Evolutionary conservation across 176 grass and related monocot species (phyloP).

Genomic region (Stipa capillata): DNA sequence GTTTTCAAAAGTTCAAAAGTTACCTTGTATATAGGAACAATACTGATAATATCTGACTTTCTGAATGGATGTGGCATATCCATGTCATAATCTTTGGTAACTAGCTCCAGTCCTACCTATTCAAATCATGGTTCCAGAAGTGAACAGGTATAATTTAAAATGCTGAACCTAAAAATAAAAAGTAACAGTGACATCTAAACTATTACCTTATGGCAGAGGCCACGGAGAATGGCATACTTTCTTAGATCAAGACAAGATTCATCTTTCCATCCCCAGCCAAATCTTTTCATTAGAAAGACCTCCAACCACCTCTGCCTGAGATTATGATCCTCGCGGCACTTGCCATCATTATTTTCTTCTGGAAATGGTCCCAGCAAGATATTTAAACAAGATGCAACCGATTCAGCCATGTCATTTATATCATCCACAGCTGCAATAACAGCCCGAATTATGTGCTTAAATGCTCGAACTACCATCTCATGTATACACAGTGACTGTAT

Average conservation of each 20-base stretch:
- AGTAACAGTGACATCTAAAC: background rate
- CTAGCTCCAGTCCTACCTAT: conserved; percentile 93
- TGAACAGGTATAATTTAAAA: conserved; percentile 15
- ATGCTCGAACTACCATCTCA: conserved; percentile 97
- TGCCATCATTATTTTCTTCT: conserved; percentile 42
- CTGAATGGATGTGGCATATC: conserved; percentile 68
- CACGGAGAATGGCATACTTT: conserved; percentile 94
- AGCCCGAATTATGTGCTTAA: conserved; percentile 88
- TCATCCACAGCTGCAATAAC: conserved; percentile 77
- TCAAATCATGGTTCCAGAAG: conserved; percentile 20
- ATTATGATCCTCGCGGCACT: conserved; percentile 37
- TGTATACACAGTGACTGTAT: conserved; percentile 95
- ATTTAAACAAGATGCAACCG: conserved; percentile 82
- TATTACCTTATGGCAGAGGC: conserved; percentile 91
- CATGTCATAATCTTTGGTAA: conserved; percentile 90
- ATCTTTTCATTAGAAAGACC: conserved; percentile 74
- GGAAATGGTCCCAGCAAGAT: conserved; percentile 66
- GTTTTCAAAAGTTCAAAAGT: conserved; percentile 31
- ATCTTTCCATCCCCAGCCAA: conserved; percentile 78
- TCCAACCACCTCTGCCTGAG: conserved; percentile 87
- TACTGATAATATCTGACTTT: conserved; percentile 83
- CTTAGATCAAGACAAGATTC: conserved; percentile 66
- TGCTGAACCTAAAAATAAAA: conserved; percentile 14
- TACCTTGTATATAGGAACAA: conserved; percentile 95
- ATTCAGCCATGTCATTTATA: conserved; percentile 61